phyloP scores from a whole-genome alignment of 805 yeast genomes.

The Yarrowia divulgata region DNA sequence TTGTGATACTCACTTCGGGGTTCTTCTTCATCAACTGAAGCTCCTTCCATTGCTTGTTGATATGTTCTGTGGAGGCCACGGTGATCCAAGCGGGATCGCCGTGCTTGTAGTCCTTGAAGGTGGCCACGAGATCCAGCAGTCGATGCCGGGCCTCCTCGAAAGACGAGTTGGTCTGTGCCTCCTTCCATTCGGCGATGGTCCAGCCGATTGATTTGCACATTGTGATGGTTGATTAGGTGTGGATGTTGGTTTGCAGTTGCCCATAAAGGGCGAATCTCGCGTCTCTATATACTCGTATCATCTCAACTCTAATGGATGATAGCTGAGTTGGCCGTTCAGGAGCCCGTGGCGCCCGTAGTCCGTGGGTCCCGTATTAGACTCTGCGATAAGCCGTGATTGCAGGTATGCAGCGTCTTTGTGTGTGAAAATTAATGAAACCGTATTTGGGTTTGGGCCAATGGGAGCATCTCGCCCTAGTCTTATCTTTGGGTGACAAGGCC shows the following conservation, averaged over 20 bases:
- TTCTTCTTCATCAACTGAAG: slow-evolving; percentile 30
- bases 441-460: slow-evolving; percentile 4
- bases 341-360: slow-evolving; percentile 15
- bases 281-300: background rate
- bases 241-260: no score
- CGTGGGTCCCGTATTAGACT: slow-evolving; percentile 6
- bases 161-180: slow-evolving; percentile 67
- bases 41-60: slow-evolving; percentile 48
- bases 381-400: slow-evolving; percentile 31
- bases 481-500: background rate
- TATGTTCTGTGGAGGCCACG: slow-evolving; percentile 65
- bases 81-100: slow-evolving; percentile 94
- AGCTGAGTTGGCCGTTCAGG: slow-evolving; percentile 24
- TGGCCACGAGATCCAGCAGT: slow-evolving; percentile 53
- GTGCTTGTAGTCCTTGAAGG: slow-evolving; percentile 46
- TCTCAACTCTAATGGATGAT: slow-evolving; percentile 8
- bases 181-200: slow-evolving; percentile 81
- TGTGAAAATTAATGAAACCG: slow-evolving; percentile 13
- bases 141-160: slow-evolving; percentile 65
- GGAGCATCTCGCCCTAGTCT: background rate
- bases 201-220: slow-evolving; percentile 60
- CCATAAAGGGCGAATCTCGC: background rate
- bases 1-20: slow-evolving; percentile 13
- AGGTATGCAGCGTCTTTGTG: slow-evolving; percentile 15
- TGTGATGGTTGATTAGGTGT: slow-evolving; percentile 43